phyloP scores from a whole-genome alignment of 164 flowering plant species.

The Stephania cephalantha region DNA sequence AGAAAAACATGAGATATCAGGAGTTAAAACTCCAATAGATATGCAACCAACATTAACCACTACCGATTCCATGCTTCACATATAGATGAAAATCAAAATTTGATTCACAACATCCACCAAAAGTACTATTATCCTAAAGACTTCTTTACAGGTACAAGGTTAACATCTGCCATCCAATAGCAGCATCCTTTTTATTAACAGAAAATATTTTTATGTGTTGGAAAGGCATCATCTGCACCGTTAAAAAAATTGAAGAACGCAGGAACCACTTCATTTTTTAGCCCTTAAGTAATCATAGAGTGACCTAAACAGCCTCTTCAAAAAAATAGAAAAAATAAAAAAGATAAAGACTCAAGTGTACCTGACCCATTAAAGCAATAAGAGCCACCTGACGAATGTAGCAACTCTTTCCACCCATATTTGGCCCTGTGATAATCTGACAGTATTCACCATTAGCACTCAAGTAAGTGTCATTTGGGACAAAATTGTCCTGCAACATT shows the following conservation, averaged over 20 bases:
- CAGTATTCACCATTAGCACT: conserved; percentile 64
- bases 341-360: conserved; percentile 15
- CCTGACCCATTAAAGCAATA: conserved; percentile 92
- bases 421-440: conserved; percentile 91
- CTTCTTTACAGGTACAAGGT: not conserved
- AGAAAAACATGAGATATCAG: not conserved
- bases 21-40: not conserved
- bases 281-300: not conserved
- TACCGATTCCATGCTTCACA: not conserved
- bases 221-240: not conserved
- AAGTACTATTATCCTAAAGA: not conserved
- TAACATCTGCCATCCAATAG: not conserved
- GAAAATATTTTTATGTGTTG: no score
- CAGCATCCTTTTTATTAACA: not conserved
- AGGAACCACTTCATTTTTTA: not conserved
- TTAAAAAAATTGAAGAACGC: not conserved
- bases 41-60: no score
- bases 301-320: not conserved
- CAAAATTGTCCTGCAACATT: conserved; percentile 66
- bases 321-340: not conserved
- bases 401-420: conserved; percentile 99
- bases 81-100: not conserved
- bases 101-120: not conserved
- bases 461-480: conserved; percentile 82
- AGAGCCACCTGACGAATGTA: conserved; percentile 99